Evolutionary conservation across 2,329 filamentous ascomycete species (phyloP), one percentile per base, ranked within the genome.

Genomic region (Fusarium scirpi): DNA sequence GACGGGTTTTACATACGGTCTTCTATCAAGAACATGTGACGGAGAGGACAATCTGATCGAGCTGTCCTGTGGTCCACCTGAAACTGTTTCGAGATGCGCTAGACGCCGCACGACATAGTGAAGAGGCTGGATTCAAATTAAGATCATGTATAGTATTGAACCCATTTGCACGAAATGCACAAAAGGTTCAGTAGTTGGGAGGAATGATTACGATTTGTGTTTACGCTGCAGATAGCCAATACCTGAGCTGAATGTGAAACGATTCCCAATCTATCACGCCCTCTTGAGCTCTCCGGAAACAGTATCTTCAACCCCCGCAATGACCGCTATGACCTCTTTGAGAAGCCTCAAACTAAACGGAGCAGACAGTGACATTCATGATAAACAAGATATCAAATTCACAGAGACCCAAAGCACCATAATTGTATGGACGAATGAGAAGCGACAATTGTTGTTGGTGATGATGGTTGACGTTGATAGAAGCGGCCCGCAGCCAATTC

Each of bases 381-480:
- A 29, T n/a, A 5, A 16, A 8, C 12, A n/a, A 13, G 10, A 27
- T 8, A 46, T 46, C 25, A 18, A 18, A 46, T n/a, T 7, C 18
- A n/a, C 8, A 29, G n/a, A n/a, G 15, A 29, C 11, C 9, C n/a
- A 25, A 30, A 16, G 12, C 16, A 25, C 8, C 30, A 24, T 22
- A n/a, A 25, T 9, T 18, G 30, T n/a, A 49, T 24, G 34, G 29
- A 44, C 48, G 29, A 63, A 57, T 49, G 10, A 20, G 40, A 66
- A 59, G 58, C 58, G 40, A 27, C 54, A 24, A 54, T 38, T 27
- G 29, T 38, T 49, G 59, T 56, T 40, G 43, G 32, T 30, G 48
- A 52, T 57, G 53, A 64, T 22, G 57, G 65, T 71, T 49, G 55
- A 63, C 30, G 29, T 18, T 43, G 54, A 34, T 38, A 29, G 48